These are phyloP conservation scores for Wallacemonas sp. DNA, from an alignment of 208 protist genomes.

Conservation along the genomic window DNA sequence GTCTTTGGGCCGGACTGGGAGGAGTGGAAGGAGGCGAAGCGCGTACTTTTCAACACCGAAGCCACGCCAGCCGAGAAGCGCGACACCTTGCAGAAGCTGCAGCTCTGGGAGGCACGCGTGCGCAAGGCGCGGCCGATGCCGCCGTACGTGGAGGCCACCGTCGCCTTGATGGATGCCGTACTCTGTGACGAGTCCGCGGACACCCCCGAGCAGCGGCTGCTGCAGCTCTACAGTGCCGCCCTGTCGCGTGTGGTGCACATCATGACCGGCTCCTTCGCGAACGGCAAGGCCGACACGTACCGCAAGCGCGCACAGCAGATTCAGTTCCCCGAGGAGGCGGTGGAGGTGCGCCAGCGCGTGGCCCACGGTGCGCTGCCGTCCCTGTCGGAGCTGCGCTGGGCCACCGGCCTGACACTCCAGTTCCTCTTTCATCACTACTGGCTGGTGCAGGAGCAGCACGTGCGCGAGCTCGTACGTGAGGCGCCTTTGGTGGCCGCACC, in stretches of 20 bases:
- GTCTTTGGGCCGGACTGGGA: conserved; percentile 71
- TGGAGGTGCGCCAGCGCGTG: conserved; percentile 87
- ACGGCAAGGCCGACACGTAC: conserved; percentile 68
- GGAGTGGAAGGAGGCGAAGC: conserved; percentile 71
- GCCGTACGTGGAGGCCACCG: conserved; percentile 71
- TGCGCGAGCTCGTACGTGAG: conserved; percentile 33
- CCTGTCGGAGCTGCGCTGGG: conserved; percentile 82
- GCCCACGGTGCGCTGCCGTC: conserved; percentile 73
- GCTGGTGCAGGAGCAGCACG: conserved; percentile 65
- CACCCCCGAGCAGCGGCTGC: conserved; percentile 2
- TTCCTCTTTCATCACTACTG: conserved; percentile 81
- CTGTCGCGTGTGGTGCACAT: conserved; percentile 82
- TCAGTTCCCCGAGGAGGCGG: conserved; percentile 82
- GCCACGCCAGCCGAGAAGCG: conserved; percentile 34
- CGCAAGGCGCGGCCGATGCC: conserved; percentile 63
- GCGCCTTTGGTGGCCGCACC: background rate
- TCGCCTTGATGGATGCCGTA: conserved; percentile 57
- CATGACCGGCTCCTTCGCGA: conserved; percentile 83
- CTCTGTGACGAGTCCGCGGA: conserved; percentile 53
- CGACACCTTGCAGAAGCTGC: conserved; percentile 38
- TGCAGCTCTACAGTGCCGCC: conserved; percentile 62
- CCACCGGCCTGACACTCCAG: conserved; percentile 69
- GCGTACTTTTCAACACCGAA: conserved; percentile 48
- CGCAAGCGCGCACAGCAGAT: conserved; percentile 70
- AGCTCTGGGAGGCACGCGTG: conserved; percentile 60